phyloP scores from a whole-genome alignment of 768 basidiomycete genomes.

The Calocybe cyanea region DNA sequence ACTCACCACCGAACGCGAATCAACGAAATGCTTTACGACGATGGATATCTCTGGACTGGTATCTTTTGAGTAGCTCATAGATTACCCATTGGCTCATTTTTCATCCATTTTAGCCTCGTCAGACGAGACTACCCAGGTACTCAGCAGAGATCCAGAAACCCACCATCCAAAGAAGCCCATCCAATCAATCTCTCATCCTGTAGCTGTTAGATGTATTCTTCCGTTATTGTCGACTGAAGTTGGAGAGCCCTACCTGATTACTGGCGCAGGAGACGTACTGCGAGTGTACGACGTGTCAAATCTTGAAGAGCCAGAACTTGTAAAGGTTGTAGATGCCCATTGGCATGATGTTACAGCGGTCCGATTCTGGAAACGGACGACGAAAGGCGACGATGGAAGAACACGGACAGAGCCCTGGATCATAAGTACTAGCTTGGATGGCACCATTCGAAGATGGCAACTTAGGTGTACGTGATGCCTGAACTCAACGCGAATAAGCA shows the following conservation, averaged over 20 bases:
- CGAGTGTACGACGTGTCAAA: slow-evolving; percentile 76
- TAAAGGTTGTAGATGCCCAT: slow-evolving; percentile 80
- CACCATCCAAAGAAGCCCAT: slow-evolving; percentile 28
- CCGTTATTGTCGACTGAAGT: slow-evolving; percentile 61
- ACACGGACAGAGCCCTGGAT: slow-evolving; percentile 75
- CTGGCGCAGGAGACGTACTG: slow-evolving; percentile 81
- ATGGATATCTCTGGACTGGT: slow-evolving; percentile 92
- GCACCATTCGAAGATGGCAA: slow-evolving; percentile 84
- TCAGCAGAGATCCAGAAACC: slow-evolving; percentile 36
- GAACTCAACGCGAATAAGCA: neutral
- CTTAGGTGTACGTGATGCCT: slow-evolving; percentile 48
- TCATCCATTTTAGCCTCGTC: slow-evolving; percentile 61
- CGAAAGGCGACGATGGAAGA: slow-evolving; percentile 37
- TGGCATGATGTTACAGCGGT: slow-evolving; percentile 86
- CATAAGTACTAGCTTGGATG: slow-evolving; percentile 79
- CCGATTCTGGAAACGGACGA: slow-evolving; percentile 62
- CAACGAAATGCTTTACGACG: slow-evolving; percentile 63
- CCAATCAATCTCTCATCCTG: slow-evolving; percentile 56
- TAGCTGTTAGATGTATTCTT: slow-evolving; percentile 69
- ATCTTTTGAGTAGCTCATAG: slow-evolving; percentile 1
- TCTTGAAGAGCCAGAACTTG: slow-evolving; percentile 60
- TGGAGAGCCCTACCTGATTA: slow-evolving; percentile 72
- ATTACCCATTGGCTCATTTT: neutral
- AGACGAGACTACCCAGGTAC: slow-evolving; percentile 78
- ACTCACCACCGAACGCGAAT: slow-evolving; percentile 79